Percentiles rank a stretch among this genome's conserved stretches.
These are phyloP conservation scores for Phytophthora uliginosa DNA, from an alignment of 352 stramenopile species.

Conservation along the genomic window DNA sequence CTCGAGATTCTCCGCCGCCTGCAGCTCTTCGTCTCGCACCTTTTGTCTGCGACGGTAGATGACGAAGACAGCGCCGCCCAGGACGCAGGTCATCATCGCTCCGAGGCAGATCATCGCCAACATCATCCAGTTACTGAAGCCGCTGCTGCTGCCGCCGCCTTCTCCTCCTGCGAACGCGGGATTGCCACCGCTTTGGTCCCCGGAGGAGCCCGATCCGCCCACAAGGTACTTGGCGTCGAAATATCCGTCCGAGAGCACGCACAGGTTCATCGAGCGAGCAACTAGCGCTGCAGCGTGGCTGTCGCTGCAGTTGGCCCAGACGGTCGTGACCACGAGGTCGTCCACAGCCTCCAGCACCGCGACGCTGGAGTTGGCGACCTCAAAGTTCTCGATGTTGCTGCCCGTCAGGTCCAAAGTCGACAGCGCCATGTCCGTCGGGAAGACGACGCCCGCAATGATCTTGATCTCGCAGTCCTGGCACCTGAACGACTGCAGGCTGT, in stretches of 20 bases:
- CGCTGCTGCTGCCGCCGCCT: conserved; percentile 6
- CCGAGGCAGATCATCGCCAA: conserved; percentile 47
- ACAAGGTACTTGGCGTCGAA: conserved; percentile 43
- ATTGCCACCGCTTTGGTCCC: conserved; percentile 8
- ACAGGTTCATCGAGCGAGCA: conserved; percentile 38
- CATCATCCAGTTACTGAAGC: conserved; percentile 56
- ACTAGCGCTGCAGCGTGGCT: conserved; percentile 20
- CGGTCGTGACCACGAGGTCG: conserved; percentile 42
- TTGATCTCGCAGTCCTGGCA: conserved; percentile 46
- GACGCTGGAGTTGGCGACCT: conserved; percentile 45
- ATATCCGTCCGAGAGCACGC: conserved; percentile 40
- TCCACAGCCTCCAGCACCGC: conserved; percentile 33
- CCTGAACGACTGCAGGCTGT: conserved; percentile 40
- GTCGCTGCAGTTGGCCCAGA: conserved; percentile 37
- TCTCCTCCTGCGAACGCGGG: background rate
- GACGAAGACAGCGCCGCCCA: conserved; percentile 39
- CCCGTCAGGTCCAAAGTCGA: conserved; percentile 41
- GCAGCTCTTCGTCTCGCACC: conserved; percentile 35
- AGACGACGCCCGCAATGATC: conserved; percentile 33
- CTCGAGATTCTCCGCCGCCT: conserved; percentile 33
- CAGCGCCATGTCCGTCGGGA: conserved; percentile 33
- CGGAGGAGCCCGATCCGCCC: conserved; percentile 14
- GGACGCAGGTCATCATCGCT: conserved; percentile 38
- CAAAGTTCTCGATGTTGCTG: conserved; percentile 41
- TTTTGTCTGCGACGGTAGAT: conserved; percentile 39